Base-by-base conservation (phyloP, 305 asterid species). In the Fraxinus latifolia region DNA sequence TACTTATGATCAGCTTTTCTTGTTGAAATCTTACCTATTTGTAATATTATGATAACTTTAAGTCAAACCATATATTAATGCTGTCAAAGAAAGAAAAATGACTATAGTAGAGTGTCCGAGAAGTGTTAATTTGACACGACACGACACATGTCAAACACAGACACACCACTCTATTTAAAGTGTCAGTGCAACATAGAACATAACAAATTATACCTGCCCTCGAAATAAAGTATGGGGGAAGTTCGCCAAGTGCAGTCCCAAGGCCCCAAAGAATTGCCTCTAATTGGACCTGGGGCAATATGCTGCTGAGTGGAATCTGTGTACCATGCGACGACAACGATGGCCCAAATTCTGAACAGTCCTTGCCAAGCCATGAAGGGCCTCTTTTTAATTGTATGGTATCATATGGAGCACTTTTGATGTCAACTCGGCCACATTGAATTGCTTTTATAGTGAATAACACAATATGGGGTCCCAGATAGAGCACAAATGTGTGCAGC, bases 241-340 rank as follows among this genome's bases (percentile, higher is more conserved):
- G 97, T 89, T 94, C 98, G 60, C 98, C 98, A 77, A 94, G 97
- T 68, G 97, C 98, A 68, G 98, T 93, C 55, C 98, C 97, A 33
- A 93, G 80, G 81, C 97, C 98, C 98, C 98, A 94, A 73, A 94
- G 78, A 79, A 94, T 70, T 67, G 97, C 97, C 91, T 94, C 98
- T 71, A 94, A 80, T 89, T 94, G 98, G 84, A 94, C 91, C 82
- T 93, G 95, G 8, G 93, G 94, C 86, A 94, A 86, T 87, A 94
- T 90, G 85, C 93, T 91, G 80, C 93, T 83, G 25, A 94, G 91
- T 17, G 98, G 97, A 76, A 94, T 92, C 81, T 90, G 83, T 27
- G 88, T 82, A 77, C 90, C 92, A 11, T 84, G 87, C 23, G 91
- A 86, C 55, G 94, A 81, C 25, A 91, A 3, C 3, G 98, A 88